These are phyloP conservation scores for Penicillium frequentans DNA, from an alignment of 2,329 filamentous ascomycete species.

Conservation along the genomic window DNA sequence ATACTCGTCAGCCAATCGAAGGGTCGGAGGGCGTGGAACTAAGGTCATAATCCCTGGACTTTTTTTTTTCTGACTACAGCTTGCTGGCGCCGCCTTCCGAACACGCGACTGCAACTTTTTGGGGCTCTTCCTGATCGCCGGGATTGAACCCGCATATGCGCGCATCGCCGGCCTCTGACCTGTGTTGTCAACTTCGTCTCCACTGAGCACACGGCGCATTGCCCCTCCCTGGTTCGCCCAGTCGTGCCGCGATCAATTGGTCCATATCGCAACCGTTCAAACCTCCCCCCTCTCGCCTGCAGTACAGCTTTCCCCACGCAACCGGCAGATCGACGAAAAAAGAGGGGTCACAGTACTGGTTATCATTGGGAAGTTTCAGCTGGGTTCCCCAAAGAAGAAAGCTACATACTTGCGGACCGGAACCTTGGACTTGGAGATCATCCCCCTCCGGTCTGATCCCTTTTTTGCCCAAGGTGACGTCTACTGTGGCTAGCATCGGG, in stretches of 20 bases:
- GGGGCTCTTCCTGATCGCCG: conserved; percentile 22
- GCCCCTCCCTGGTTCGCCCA: conserved; percentile 16
- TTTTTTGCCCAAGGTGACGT: conserved; percentile 18
- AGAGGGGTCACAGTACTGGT: conserved; percentile 25
- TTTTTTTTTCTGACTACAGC: conserved; percentile 3
- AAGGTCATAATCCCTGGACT: conserved; percentile 13
- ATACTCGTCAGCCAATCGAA: conserved; percentile 18
- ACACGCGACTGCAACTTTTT: conserved; percentile 20
- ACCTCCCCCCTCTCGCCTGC: conserved; percentile 21
- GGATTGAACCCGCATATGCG: conserved; percentile 26
- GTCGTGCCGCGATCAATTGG: conserved; percentile 30
- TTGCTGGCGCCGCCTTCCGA: conserved; percentile 13
- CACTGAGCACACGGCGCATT: conserved; percentile 14
- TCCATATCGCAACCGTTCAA: conserved; percentile 26
- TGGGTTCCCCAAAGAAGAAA: conserved; percentile 21
- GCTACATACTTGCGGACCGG: conserved; percentile 10
- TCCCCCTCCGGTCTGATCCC: conserved; percentile 10
- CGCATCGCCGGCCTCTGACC: conserved; percentile 26
- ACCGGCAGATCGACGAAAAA: conserved; percentile 30
- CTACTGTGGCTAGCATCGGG: conserved; percentile 19
- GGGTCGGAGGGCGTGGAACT: neutral
- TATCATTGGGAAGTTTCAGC: conserved; percentile 18
- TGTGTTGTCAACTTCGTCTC: conserved; percentile 20
- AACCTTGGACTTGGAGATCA: conserved; percentile 22
- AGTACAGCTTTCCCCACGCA: conserved; percentile 37